These are phyloP conservation scores for Mortierella sp. DNA, from an alignment of 371 early-diverging fungal genomes.

Conservation along the genomic window DNA sequence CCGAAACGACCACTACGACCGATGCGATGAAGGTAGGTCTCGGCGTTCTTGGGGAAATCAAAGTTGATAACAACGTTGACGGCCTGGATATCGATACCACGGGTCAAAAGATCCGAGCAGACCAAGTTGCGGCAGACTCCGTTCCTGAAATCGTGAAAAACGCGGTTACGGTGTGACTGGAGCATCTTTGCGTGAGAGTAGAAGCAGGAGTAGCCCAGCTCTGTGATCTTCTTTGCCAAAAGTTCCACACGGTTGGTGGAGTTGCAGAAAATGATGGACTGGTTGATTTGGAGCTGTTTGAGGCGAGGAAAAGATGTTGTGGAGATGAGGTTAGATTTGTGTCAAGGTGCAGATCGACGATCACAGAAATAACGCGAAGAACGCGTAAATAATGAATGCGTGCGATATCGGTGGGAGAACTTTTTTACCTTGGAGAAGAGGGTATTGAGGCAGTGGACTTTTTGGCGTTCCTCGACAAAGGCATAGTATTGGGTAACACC, in stretches of 20 bases:
- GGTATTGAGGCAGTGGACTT: conserved; percentile 98
- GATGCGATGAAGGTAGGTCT: conserved; percentile 99
- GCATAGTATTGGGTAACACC: conserved; percentile 99
- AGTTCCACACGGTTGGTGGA: conserved; percentile 98
- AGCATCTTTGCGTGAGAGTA: conserved; percentile 99
- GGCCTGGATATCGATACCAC: conserved; percentile 99
- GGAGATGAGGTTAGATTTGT: background rate
- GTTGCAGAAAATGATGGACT: conserved; percentile 99
- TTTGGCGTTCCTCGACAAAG: conserved; percentile 98
- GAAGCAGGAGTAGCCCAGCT: conserved; percentile 98
- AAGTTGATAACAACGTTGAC: conserved; percentile 99
- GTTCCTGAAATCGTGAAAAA: conserved; percentile 98
- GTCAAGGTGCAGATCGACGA: background rate
- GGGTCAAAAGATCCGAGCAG: conserved; percentile 97
- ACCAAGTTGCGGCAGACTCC: conserved; percentile 97
- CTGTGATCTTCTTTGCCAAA: conserved; percentile 98
- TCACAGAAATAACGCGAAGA: background rate
- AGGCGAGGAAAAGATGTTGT: background rate
- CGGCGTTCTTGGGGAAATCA: conserved; percentile 99
- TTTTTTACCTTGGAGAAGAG: conserved; percentile 90
- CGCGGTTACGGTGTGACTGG: conserved; percentile 97
- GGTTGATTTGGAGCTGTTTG: conserved; percentile 94
- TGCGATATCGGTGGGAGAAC: background rate
- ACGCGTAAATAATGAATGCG: background rate
- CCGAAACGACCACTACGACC: conserved; percentile 99